These are phyloP conservation scores for Pestalotiopsis sp. DNA, from an alignment of 2,329 filamentous ascomycete genomes.

Conservation along the genomic window DNA sequence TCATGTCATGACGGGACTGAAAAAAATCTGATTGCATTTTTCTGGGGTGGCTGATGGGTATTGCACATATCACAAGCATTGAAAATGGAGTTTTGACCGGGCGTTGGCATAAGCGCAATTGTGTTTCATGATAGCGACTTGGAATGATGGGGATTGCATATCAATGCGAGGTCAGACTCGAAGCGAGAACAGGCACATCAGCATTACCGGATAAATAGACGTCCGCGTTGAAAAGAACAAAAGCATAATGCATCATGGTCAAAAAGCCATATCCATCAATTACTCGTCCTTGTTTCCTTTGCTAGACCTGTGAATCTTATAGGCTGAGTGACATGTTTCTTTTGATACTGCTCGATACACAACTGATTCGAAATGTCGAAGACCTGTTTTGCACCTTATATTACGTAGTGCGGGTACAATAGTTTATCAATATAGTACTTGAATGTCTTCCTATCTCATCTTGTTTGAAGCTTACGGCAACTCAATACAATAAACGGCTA, in stretches of 20 bases:
- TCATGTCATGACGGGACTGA: not conserved
- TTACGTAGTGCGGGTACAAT: too few species aligned
- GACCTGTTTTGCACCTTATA: too few species aligned
- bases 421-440: too few species aligned
- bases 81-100: conserved; percentile 8
- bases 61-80: conserved; percentile 7
- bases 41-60: conserved; percentile 2
- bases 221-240: not conserved
- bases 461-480: too few species aligned
- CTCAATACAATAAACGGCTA: too few species aligned
- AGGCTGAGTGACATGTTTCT: too few species aligned
- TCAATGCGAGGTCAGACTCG: not conserved
- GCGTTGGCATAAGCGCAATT: not conserved
- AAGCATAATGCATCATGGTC: not conserved
- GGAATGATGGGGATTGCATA: not conserved
- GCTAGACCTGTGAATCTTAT: too few species aligned
- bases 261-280: not conserved
- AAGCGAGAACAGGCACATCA: not conserved
- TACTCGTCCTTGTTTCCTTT: not conserved
- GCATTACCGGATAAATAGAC: not conserved
- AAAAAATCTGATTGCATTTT: not conserved
- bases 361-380: too few species aligned
- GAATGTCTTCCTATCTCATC: too few species aligned
- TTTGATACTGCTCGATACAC: too few species aligned
- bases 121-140: not conserved